These are phyloP conservation scores for Tylopilus vinaceipallidus DNA, from an alignment of 768 basidiomycete species.

Conservation along the genomic window DNA sequence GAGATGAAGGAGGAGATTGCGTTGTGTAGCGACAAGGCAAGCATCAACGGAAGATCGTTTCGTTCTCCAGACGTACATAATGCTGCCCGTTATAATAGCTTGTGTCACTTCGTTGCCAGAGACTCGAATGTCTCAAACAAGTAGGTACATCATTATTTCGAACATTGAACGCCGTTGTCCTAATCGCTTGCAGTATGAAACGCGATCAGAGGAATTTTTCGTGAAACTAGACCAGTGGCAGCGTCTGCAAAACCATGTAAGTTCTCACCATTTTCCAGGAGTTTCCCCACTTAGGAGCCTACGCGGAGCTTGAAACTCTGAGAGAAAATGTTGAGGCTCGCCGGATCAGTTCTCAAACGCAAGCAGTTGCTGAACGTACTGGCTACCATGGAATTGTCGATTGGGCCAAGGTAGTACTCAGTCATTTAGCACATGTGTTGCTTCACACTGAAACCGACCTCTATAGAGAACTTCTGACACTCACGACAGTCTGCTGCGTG, in stretches of 20 bases:
- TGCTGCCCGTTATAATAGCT: background rate
- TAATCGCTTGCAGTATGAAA: background rate
- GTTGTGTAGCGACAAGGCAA: background rate
- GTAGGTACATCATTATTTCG: background rate
- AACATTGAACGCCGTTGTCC: too few relatives aligned
- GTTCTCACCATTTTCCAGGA: background rate
- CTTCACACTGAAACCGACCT: too few relatives aligned
- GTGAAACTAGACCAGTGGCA: background rate
- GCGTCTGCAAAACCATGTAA: background rate
- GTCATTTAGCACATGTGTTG: too few relatives aligned
- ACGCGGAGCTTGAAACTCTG: background rate
- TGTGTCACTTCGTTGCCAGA: background rate
- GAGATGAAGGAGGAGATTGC: background rate
- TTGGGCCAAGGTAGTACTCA: slow-evolving; percentile 17
- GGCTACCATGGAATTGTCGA: slow-evolving; percentile 21
- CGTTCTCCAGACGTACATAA: too few relatives aligned
- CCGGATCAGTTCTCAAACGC: slow-evolving; percentile 11
- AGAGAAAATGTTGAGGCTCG: background rate
- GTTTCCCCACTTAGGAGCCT: background rate
- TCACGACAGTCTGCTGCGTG: background rate
- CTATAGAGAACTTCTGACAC: slow-evolving; percentile 7
- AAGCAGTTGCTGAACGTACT: slow-evolving; percentile 1
- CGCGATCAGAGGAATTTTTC: background rate
- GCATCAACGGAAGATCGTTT: background rate
- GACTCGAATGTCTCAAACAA: background rate